A percentile compares a stretch with the other conserved stretches of the same genome.
These are phyloP conservation scores for Cutaneotrichosporon cavernicola DNA, from an alignment of 1,284 basidiomycete genomes.

Conservation along the genomic window DNA sequence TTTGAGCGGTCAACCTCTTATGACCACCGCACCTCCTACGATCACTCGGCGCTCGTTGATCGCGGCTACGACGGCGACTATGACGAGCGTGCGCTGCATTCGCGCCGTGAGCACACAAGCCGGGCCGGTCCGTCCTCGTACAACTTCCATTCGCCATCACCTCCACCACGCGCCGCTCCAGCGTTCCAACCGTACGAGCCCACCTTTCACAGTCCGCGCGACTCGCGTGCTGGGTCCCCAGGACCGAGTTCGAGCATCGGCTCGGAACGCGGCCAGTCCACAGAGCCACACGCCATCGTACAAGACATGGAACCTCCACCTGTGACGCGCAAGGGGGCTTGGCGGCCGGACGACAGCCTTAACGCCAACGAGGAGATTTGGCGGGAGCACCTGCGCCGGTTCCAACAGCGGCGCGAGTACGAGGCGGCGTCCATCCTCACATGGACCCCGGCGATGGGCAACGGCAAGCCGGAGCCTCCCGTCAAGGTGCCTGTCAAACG, in stretches of 20 bases:
- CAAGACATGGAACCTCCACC: slow-evolving; percentile 8
- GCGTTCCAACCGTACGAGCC: slow-evolving; percentile 18
- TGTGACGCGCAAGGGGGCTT: slow-evolving; percentile 16
- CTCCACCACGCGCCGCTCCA: slow-evolving; percentile 11
- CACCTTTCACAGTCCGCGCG: slow-evolving; percentile 9
- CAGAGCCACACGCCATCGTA: slow-evolving; percentile 12
- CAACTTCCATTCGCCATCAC: slow-evolving; percentile 16
- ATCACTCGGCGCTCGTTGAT: not conserved
- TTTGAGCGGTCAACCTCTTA: slow-evolving; percentile 16
- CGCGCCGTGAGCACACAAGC: not conserved
- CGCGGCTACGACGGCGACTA: slow-evolving; percentile 8
- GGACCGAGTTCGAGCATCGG: slow-evolving; percentile 11
- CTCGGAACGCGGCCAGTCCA: slow-evolving; percentile 15
- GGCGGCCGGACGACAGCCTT: slow-evolving; percentile 34
- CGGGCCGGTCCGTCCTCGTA: slow-evolving; percentile 12
- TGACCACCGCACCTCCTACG: slow-evolving; percentile 17
- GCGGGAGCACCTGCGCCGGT: slow-evolving; percentile 39
- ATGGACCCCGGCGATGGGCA: slow-evolving; percentile 23
- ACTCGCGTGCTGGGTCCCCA: slow-evolving; percentile 5
- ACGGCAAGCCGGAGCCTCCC: slow-evolving; percentile 13
- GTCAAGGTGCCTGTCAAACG: slow-evolving; percentile 27
- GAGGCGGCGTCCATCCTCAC: slow-evolving; percentile 36
- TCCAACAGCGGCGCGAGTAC: slow-evolving; percentile 42
- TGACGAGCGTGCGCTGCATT: slow-evolving; percentile 7
- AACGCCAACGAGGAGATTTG: slow-evolving; percentile 44